Conservation (phyloP, 257 asterid genomes). For the Solanum clarkiae region DNA sequence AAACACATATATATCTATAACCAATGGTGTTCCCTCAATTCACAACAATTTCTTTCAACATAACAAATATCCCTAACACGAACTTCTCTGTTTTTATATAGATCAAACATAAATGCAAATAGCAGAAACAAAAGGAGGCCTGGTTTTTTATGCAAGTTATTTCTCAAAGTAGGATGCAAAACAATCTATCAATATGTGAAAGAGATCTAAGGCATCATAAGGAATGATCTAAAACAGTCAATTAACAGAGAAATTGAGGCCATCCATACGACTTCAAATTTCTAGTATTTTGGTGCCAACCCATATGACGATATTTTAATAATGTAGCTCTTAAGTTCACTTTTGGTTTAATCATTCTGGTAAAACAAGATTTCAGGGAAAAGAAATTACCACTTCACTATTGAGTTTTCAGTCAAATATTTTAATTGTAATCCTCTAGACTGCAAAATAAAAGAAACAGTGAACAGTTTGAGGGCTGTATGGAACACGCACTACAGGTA, state of each 20-base stretch:
- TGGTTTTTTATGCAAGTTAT: not conserved
- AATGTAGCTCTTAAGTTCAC: not conserved
- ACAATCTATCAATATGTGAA: not conserved
- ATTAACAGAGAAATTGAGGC: not conserved
- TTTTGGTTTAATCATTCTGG: not conserved
- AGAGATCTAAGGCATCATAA: not conserved
- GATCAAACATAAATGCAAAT: not conserved
- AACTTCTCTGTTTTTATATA: not conserved
- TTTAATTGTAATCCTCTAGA: slow-evolving; percentile 34
- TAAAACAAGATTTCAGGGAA: no score
- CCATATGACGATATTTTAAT: not conserved
- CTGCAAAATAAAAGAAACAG: slow-evolving; percentile 25
- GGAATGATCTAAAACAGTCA: not conserved
- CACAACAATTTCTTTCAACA: not conserved
- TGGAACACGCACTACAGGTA: not conserved
- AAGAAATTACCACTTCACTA: slow-evolving; percentile 51
- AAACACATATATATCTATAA: not conserved
- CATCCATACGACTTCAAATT: not conserved
- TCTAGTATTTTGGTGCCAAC: not conserved
- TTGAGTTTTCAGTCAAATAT: slow-evolving; percentile 46
- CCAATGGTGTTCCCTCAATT: not conserved
- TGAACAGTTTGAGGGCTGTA: not conserved
- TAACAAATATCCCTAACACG: not conserved
- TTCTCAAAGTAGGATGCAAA: not conserved
- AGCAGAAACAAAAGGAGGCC: not conserved